These are phyloP conservation scores for Suhomyces kilbournensis DNA, from an alignment of 805 yeast species.

Conservation along the genomic window DNA sequence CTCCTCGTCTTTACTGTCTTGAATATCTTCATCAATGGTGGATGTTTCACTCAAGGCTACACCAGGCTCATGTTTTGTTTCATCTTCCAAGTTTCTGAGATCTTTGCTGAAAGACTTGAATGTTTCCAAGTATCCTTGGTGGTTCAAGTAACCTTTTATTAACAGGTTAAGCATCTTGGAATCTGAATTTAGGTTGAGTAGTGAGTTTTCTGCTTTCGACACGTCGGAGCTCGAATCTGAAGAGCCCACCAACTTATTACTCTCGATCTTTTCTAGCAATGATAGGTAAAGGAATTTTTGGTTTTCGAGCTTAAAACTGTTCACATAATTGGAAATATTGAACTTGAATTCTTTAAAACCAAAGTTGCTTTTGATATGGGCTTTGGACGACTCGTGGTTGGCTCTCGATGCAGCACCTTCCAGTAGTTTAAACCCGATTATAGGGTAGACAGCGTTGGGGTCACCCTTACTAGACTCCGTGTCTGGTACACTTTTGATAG, in stretches of 20 bases:
- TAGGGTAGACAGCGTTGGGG: conserved; percentile 27
- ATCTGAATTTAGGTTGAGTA: conserved; percentile 19
- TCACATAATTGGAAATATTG: conserved; percentile 56
- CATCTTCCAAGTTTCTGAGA: conserved; percentile 20
- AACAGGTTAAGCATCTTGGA: conserved; percentile 27
- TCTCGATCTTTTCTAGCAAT: conserved; percentile 18
- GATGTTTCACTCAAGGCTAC: neutral
- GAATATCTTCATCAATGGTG: conserved; percentile 7
- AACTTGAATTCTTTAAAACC: conserved; percentile 56
- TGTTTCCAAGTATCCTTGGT: conserved; percentile 38
- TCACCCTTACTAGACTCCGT: conserved; percentile 13
- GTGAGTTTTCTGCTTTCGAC: conserved; percentile 3
- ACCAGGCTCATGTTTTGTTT: conserved; percentile 4
- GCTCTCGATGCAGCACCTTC: conserved; percentile 12
- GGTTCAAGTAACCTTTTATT: conserved; percentile 37
- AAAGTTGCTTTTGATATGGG: conserved; percentile 49
- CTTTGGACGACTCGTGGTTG: conserved; percentile 11
- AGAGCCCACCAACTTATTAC: conserved; percentile 5
- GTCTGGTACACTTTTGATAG: neutral
- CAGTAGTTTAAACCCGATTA: conserved; percentile 31
- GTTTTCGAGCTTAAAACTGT: conserved; percentile 37
- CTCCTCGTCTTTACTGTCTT: conserved; percentile 2
- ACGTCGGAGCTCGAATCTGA: conserved; percentile 1
- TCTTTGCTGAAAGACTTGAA: conserved; percentile 33
- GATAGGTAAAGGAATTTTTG: conserved; percentile 18